A percentile compares a stretch with the other conserved stretches of the same genome.
Conservation (phyloP, 345 rosid genomes). For the Citrus medica region DNA sequence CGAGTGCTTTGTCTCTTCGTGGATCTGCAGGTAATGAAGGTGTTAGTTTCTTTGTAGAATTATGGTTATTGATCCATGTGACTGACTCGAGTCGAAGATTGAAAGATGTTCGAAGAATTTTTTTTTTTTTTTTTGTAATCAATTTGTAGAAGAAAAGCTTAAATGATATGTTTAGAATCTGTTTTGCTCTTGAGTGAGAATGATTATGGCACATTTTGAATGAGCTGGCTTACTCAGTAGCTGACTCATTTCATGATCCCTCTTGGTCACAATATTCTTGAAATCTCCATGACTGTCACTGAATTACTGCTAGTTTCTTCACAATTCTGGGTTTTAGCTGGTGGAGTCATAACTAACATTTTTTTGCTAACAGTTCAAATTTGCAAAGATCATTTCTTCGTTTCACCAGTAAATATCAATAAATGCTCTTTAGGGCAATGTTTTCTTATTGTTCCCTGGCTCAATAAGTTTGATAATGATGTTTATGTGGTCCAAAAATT, state of each 20-base stretch:
- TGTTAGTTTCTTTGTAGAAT: constrained; percentile 9
- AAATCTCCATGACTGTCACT: background rate
- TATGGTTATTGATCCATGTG: constrained; percentile 5
- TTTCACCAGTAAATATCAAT: background rate
- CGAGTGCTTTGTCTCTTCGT: constrained; percentile 30
- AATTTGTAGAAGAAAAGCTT: no score
- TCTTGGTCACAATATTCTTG: background rate
- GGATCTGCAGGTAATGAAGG: constrained; percentile 58
- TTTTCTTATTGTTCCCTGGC: background rate
- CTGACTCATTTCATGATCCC: background rate
- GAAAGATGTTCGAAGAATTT: background rate
- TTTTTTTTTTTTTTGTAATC: background rate
- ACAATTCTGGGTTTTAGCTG: background rate
- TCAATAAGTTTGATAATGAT: background rate
- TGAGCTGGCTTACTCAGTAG: background rate
- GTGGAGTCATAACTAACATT: background rate
- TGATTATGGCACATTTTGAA: background rate
- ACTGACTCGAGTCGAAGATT: background rate
- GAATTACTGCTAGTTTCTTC: constrained; percentile 7
- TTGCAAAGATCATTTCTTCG: background rate
- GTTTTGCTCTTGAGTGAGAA: background rate
- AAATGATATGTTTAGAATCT: no score
- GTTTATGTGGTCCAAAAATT: background rate
- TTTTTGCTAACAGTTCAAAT: background rate
- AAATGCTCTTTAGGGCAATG: background rate